Conservation (phyloP, 768 basidiomycete genomes). For the Pleurotus sapidus region DNA sequence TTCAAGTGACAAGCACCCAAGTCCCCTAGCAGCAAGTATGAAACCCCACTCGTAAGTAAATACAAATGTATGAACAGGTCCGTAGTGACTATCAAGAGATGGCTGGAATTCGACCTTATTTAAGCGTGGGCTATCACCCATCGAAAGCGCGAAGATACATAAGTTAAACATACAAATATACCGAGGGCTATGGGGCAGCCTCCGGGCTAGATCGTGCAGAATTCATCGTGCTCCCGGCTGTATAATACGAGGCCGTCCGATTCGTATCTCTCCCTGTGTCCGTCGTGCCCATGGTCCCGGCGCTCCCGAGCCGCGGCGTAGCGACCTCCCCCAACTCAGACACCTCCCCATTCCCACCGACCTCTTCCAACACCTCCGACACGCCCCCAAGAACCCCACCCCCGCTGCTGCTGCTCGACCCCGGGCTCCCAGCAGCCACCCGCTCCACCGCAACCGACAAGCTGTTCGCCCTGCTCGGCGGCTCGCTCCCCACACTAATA, state of each 20-base stretch:
- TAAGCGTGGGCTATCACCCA: no score
- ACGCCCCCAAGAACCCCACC: not conserved
- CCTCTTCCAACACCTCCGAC: not conserved
- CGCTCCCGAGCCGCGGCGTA: not conserved
- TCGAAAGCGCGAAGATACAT: no score
- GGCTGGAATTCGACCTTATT: no score
- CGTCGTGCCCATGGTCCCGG: conserved; percentile 3
- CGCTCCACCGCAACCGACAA: conserved; percentile 27
- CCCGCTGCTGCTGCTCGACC: not conserved
- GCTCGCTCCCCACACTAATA: conserved; percentile 21
- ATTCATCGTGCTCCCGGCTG: not conserved
- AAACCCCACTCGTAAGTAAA: no score
- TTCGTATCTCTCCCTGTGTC: not conserved
- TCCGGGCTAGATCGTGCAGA: conserved; percentile 21
- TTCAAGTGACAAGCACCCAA: no score
- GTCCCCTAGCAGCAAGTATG: no score
- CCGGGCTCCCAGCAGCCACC: conserved; percentile 11
- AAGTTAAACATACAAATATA: no score
- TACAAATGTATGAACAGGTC: no score
- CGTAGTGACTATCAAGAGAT: no score
- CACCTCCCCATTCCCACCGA: conserved; percentile 10
- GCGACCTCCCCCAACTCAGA: conserved; percentile 34
- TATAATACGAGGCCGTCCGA: conserved; percentile 3
- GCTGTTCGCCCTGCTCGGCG: conserved; percentile 36
- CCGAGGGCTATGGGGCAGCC: no score